Base-by-base conservation (phyloP, 768 basidiomycete species). In the Tylopilus plumbeoviolaceoides region DNA sequence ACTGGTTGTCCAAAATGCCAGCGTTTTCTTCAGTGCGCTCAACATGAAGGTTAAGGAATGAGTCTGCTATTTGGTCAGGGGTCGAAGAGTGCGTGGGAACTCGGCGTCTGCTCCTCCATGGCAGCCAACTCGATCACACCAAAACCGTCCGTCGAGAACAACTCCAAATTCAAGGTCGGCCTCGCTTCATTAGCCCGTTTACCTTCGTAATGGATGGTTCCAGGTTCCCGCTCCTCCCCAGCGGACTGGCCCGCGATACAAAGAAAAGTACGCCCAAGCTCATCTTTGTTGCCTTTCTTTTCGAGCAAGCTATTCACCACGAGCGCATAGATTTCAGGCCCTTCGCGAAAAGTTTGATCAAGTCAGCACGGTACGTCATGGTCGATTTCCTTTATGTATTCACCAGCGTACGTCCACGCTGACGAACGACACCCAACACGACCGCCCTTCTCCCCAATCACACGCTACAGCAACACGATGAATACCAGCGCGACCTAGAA, bases 281-380 rank as follows among this genome's bases (percentile, higher is more conserved):
- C 18, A 4, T 35, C 35, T 38, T 21, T 5, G n/a, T 27, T n/a
- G 17, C 8, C 30, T 7, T 44, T 11, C 9, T 3, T 17, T 23
- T 30, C 43, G 23, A 23, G 23, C 23, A 21, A 25, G 10, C 4
- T 1, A 8, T 40, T 39, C 2, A 2, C 23, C 38, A 12, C 14
- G 7, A 7, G 12, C 47, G 53, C 48, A 55, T 20, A 70, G 68
- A 48, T 70, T 66, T 33, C 68, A 71, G 20, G 23, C 49, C 5
- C 59, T 70, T 5, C 64, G 66, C 17, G 70, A 71, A 63, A 67
- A 60, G 44, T 70, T 61, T 35, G 68, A 71, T 43, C 65, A 66
- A 41, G 68, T 70, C 48, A 70, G 25, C n/a, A 44, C 59, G 38
- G 68, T 71, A 54, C 38, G 70, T 65, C 33, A 18, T 2, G 11